Conservation (phyloP, 441 rosid genomes). For the Brassica hybrid region DNA sequence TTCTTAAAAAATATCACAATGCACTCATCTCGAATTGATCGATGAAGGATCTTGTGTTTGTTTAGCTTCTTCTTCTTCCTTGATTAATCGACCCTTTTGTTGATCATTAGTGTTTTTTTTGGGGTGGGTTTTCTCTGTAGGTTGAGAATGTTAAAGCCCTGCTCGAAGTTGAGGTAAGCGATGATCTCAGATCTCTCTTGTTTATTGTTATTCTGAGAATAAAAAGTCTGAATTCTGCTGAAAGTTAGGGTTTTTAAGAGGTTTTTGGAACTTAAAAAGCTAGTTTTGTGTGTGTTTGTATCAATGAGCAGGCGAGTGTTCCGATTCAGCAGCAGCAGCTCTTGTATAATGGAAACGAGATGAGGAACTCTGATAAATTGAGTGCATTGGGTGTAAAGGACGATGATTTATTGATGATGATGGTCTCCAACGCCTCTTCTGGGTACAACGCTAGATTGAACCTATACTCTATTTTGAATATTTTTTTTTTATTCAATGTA, state of each 20-base stretch:
- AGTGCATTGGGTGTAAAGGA: constrained; percentile 87
- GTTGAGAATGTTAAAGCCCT: constrained; percentile 95
- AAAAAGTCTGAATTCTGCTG: neutral
- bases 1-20: constrained; percentile 36
- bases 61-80: neutral
- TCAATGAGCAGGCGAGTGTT: constrained; percentile 68
- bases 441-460: constrained; percentile 43
- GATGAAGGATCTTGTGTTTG: constrained; percentile 22
- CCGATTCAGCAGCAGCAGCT: constrained; percentile 90
- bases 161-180: constrained; percentile 90
- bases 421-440: constrained; percentile 64
- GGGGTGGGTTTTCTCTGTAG: constrained; percentile 45
- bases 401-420: constrained; percentile 96
- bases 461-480: neutral
- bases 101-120: constrained; percentile 1
- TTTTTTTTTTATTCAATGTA: neutral
- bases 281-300: constrained; percentile 13
- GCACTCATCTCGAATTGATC: constrained; percentile 30
- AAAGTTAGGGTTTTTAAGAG: constrained; percentile 16
- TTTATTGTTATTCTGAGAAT: constrained; percentile 1
- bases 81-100: neutral
- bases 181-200: constrained; percentile 35
- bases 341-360: constrained; percentile 84
- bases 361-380: constrained; percentile 74
- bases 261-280: constrained; percentile 27